Conservation (phyloP, 768 basidiomycete species). For the Xerocomellus amylosporus region DNA sequence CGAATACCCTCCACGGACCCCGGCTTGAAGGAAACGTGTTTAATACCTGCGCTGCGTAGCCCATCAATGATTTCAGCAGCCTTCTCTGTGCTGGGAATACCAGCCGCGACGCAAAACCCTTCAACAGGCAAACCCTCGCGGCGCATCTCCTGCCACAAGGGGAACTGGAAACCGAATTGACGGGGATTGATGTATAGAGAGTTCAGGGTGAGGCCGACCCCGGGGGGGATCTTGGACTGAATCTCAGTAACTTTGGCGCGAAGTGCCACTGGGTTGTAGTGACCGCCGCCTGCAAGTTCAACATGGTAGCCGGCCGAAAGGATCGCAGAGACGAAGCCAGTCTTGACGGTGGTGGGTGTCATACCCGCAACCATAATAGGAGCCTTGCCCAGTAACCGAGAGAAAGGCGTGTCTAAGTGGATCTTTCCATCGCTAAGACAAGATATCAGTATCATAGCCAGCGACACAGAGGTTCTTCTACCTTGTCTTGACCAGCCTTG, state of each 20-base stretch:
- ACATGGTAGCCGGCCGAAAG: conserved; percentile 93
- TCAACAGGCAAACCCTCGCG: conserved; percentile 93
- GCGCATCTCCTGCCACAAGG: conserved; percentile 97
- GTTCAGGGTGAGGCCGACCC: conserved; percentile 92
- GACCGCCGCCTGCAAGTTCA: conserved; percentile 96
- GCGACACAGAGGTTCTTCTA: conserved; percentile 25
- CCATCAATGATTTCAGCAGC: conserved; percentile 93
- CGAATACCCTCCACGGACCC: conserved; percentile 97
- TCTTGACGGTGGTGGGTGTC: conserved; percentile 96
- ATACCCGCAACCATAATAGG: conserved; percentile 99
- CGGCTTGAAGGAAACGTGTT: conserved; percentile 97
- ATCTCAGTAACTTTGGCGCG: conserved; percentile 93
- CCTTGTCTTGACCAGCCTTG: conserved; percentile 87
- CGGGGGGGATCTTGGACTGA: conserved; percentile 76
- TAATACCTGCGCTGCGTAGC: conserved; percentile 79
- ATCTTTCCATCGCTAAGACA: conserved; percentile 76
- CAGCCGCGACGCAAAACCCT: conserved; percentile 99
- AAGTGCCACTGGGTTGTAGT: conserved; percentile 89
- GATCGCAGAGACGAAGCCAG: conserved; percentile 91
- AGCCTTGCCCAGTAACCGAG: conserved; percentile 91
- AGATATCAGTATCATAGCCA: neutral
- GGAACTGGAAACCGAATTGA: conserved; percentile 96
- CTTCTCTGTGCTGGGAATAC: conserved; percentile 95
- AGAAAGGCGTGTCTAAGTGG: conserved; percentile 94
- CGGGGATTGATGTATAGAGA: conserved; percentile 97